Evolutionary conservation across 2,329 filamentous ascomycete genomes (phyloP).

Genomic region (Ustulina deusta): DNA sequence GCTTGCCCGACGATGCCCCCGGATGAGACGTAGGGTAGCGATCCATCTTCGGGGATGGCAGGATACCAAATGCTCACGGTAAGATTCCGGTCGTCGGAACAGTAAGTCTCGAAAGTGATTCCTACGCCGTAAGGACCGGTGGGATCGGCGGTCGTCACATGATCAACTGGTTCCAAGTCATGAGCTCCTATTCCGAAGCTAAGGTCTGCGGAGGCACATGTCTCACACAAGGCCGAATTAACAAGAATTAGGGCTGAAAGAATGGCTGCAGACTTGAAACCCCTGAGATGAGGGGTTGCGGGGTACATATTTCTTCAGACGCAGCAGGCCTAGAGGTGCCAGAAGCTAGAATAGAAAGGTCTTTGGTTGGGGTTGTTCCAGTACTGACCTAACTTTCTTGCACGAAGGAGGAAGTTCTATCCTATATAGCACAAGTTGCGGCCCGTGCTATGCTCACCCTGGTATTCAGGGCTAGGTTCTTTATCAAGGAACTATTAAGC

Average conservation of each 20-base stretch:
- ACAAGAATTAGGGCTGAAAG: conserved; percentile 13
- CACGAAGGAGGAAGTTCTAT: too few species aligned
- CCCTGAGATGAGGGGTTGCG: not conserved
- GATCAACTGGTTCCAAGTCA: conserved; percentile 25
- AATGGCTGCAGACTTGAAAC: conserved; percentile 6
- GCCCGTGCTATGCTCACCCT: too few species aligned
- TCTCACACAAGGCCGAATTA: not conserved
- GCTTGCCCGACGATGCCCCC: conserved; percentile 33
- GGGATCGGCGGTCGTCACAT: conserved; percentile 33
- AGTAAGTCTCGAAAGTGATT: conserved; percentile 34
- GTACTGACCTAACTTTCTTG: too few species aligned
- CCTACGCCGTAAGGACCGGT: conserved; percentile 35
- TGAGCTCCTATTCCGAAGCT: conserved; percentile 29
- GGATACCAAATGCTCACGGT: conserved; percentile 37
- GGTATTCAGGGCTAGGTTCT: too few species aligned
- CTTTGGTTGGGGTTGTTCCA: too few species aligned
- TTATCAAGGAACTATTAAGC: too few species aligned
- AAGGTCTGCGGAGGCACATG: conserved; percentile 13
- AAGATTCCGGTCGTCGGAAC: conserved; percentile 23
- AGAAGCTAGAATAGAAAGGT: too few species aligned
- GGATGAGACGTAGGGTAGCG: conserved; percentile 29
- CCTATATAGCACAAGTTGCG: too few species aligned
- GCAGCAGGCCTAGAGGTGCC: too few species aligned
- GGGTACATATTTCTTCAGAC: too few species aligned
- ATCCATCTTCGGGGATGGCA: conserved; percentile 19